phyloP scores from a whole-genome alignment of 2,329 filamentous ascomycete species.

The Fusarium stilboides region DNA sequence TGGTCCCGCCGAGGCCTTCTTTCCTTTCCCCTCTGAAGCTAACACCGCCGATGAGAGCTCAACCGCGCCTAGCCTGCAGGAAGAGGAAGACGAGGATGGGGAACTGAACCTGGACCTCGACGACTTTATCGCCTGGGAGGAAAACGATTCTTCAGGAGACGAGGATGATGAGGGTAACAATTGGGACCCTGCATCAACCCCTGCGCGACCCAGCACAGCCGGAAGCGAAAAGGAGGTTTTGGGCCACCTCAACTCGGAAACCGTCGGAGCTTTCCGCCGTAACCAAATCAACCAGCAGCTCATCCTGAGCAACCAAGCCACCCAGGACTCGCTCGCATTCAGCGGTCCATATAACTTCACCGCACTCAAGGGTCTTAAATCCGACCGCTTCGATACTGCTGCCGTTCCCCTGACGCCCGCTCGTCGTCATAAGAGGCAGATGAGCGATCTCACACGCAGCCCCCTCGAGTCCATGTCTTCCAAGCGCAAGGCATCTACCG shows the following conservation, averaged over 20 bases:
- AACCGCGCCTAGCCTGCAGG: slow-evolving; percentile 54
- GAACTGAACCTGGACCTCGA: slow-evolving; percentile 76
- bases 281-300: slow-evolving; percentile 75
- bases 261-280: slow-evolving; percentile 84
- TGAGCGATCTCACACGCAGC: slow-evolving; percentile 63
- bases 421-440: slow-evolving; percentile 69
- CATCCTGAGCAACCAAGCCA: slow-evolving; percentile 72
- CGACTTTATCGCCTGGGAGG: slow-evolving; percentile 80
- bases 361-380: slow-evolving; percentile 74
- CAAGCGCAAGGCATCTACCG: slow-evolving; percentile 70
- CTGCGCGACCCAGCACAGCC: slow-evolving; percentile 64
- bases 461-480: slow-evolving; percentile 64
- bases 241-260: slow-evolving; percentile 75
- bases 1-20: slow-evolving; percentile 83
- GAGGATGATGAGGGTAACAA: slow-evolving; percentile 69
- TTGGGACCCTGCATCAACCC: slow-evolving; percentile 67
- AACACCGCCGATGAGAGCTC: slow-evolving; percentile 67
- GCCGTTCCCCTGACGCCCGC: slow-evolving; percentile 78
- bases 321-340: slow-evolving; percentile 74
- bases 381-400: slow-evolving; percentile 76
- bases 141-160: slow-evolving; percentile 72
- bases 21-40: slow-evolving; percentile 75
- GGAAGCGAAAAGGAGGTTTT: slow-evolving; percentile 63
- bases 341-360: slow-evolving; percentile 73
- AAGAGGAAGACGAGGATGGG: slow-evolving; percentile 75